phyloP scores from a whole-genome alignment of 2,329 filamentous ascomycete species.

The Xylaria sp. region DNA sequence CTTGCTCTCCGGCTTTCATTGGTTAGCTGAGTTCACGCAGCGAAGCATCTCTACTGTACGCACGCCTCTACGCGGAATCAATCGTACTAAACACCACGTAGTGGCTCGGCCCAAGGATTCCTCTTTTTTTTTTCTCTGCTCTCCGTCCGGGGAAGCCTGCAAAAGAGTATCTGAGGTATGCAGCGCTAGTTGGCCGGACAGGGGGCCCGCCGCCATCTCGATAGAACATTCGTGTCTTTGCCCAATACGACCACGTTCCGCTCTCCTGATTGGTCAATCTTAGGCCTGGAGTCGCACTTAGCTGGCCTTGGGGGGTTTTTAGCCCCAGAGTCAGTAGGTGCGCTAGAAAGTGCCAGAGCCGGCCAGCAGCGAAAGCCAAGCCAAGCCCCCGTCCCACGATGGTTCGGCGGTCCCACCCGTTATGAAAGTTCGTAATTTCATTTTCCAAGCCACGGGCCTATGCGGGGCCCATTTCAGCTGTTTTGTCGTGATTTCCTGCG shows the following conservation, averaged over 20 bases:
- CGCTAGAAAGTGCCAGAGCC: too few relatives aligned
- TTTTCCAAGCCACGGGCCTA: constrained; percentile 28
- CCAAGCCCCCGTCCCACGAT: not conserved
- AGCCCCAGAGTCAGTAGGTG: not conserved
- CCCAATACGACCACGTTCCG: constrained; percentile 36
- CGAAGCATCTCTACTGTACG: not conserved
- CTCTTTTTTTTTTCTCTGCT: not conserved
- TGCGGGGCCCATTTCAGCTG: constrained; percentile 32
- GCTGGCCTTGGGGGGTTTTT: not conserved
- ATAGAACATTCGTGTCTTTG: constrained; percentile 33
- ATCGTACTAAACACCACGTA: not conserved
- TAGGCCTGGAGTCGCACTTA: not conserved
- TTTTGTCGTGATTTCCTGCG: constrained; percentile 13
- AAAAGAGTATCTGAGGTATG: constrained; percentile 16
- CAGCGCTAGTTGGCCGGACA: constrained; percentile 18
- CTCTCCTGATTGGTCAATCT: constrained; percentile 23
- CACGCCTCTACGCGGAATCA: not conserved
- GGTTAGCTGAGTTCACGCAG: not conserved
- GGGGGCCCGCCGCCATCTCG: constrained; percentile 22
- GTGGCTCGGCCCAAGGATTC: constrained; percentile 8
- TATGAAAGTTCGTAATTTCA: constrained; percentile 35
- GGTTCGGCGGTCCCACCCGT: not conserved
- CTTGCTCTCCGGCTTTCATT: constrained; percentile 11
- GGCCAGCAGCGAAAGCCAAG: not conserved
- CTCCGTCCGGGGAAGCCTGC: constrained; percentile 34